phyloP scores from a whole-genome alignment of 1,139 yeast genomes.

The Yamadazyma sp. region DNA sequence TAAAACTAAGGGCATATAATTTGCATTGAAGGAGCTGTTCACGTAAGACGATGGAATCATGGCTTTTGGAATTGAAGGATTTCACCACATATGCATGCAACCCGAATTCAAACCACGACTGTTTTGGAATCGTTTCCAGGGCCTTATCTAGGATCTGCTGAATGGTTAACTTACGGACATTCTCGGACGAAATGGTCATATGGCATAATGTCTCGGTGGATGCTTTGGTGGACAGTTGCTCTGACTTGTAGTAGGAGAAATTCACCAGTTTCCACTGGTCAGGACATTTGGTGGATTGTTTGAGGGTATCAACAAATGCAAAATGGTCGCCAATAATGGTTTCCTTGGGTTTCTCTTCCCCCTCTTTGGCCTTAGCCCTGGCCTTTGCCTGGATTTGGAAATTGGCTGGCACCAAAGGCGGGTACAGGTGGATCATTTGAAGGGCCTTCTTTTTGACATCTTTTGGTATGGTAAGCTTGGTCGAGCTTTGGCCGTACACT shows the following conservation, averaged over 20 bases:
- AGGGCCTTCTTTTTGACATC: constrained; percentile 46
- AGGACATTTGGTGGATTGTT: constrained; percentile 50
- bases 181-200: constrained; percentile 48
- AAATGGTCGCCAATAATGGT: constrained; percentile 46
- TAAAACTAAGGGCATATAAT: constrained; percentile 62
- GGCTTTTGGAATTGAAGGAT: constrained; percentile 62
- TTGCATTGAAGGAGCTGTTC: constrained; percentile 62
- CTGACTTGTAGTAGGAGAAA: constrained; percentile 51
- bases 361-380: not conserved
- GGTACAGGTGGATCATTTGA: constrained; percentile 55
- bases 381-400: not conserved
- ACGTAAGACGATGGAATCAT: constrained; percentile 56
- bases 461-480: constrained; percentile 44
- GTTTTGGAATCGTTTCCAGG: constrained; percentile 56
- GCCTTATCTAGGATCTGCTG: constrained; percentile 70
- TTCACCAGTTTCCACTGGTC: constrained; percentile 56
- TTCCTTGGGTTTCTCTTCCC: constrained; percentile 5
- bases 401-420: constrained; percentile 44
- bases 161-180: constrained; percentile 48
- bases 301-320: constrained; percentile 54
- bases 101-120: constrained; percentile 64
- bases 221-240: not conserved
- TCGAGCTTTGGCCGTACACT: constrained; percentile 44
- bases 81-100: constrained; percentile 66
- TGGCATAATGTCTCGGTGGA: constrained; percentile 44